Evolutionary conservation across 805 yeast species (phyloP).

Genomic region (Candida ponderosae): DNA sequence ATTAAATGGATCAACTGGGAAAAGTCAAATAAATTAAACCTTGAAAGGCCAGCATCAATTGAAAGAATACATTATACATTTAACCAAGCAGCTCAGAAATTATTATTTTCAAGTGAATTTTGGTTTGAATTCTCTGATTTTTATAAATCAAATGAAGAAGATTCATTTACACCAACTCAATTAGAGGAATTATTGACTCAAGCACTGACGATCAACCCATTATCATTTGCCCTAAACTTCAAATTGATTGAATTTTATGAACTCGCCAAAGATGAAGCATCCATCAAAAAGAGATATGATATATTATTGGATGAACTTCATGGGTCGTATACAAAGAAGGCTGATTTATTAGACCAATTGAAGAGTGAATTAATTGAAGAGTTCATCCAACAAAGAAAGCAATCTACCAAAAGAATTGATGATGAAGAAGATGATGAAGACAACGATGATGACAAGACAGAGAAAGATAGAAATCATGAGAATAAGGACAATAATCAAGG

Average conservation of each 20-base stretch:
- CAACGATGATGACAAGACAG: conserved; percentile 7
- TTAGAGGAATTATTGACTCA: conserved; percentile 39
- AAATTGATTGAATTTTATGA: conserved; percentile 68
- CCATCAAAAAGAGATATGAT: conserved; percentile 43
- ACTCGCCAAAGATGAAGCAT: conserved; percentile 39
- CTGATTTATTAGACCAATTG: conserved; percentile 11
- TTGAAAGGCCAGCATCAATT: conserved; percentile 40
- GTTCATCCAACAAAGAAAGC: conserved; percentile 4
- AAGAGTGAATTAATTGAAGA: conserved; percentile 11
- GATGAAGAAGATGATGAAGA: conserved; percentile 6
- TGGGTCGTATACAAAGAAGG: conserved; percentile 24
- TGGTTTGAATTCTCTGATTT: conserved; percentile 61
- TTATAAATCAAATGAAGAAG: conserved; percentile 13
- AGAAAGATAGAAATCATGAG: conserved; percentile 5
- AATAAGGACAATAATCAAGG: conserved; percentile 6
- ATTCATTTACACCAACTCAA: conserved; percentile 6
- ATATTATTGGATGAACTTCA: conserved; percentile 40
- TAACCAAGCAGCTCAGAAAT: conserved; percentile 54
- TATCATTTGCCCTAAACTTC: conserved; percentile 57
- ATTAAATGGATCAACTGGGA: conserved; percentile 77
- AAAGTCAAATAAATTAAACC: conserved; percentile 55
- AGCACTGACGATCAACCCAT: conserved; percentile 60
- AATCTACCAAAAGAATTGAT: conserved; percentile 1
- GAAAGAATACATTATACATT: conserved; percentile 65
- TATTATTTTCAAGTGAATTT: conserved; percentile 61